A percentile compares a stretch with the other conserved stretches of the same genome.
phyloP scores from a whole-genome alignment of 176 grass and related monocot genomes.

The Rhipidocladum racemiflorum region DNA sequence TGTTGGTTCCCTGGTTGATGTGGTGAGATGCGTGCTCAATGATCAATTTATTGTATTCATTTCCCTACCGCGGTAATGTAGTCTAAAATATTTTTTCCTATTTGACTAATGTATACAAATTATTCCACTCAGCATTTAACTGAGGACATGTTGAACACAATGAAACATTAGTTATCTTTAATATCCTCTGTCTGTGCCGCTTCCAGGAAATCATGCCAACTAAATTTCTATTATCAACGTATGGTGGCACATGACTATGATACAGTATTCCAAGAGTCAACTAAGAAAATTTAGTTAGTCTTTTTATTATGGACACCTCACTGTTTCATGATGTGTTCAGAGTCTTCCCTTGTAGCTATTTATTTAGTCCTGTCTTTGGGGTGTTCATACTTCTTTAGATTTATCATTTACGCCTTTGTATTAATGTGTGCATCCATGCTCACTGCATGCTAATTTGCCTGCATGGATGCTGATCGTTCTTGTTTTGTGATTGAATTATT shows the following conservation, averaged over 20 bases:
- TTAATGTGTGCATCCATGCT: background rate
- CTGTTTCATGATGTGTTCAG: background rate
- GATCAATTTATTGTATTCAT: slow-evolving; percentile 8
- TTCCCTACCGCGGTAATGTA: background rate
- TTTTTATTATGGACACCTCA: background rate
- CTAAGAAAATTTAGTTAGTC: background rate
- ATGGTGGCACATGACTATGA: background rate
- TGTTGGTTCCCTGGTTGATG: slow-evolving; percentile 91
- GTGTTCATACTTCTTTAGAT: background rate
- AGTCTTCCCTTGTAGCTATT: background rate
- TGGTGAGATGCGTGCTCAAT: slow-evolving; percentile 47
- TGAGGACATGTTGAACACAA: background rate
- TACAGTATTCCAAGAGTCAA: background rate
- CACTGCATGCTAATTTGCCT: background rate
- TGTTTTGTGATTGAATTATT: background rate
- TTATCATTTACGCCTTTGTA: background rate
- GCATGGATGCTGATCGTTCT: background rate
- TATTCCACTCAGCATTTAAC: background rate
- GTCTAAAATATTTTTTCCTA: slow-evolving; percentile 24
- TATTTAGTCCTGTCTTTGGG: background rate
- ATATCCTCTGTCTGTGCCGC: background rate
- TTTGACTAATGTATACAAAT: background rate
- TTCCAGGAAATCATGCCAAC: background rate
- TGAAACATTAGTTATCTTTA: background rate
- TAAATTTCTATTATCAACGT: background rate